Percentiles rank a stretch among this genome's conserved stretches.
phyloP scores from a whole-genome alignment of 352 stramenopile species.

The Pythium periplocum region DNA sequence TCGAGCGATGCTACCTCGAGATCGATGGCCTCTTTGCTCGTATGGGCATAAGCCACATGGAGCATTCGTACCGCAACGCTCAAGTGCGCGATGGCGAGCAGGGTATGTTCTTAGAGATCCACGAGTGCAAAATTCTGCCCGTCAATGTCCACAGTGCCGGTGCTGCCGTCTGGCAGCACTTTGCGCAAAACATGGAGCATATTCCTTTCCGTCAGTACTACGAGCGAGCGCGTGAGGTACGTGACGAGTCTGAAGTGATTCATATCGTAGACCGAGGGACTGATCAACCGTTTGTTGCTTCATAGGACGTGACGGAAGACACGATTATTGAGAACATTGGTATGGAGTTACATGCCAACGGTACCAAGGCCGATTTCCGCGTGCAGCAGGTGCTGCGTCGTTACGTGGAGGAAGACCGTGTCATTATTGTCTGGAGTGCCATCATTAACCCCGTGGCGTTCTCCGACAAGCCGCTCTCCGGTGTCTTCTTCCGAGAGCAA shows the following conservation, averaged over 20 bases:
- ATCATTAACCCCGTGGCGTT: constrained; percentile 58
- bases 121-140: constrained; percentile 21
- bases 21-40: constrained; percentile 16
- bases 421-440: constrained; percentile 50
- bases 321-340: constrained; percentile 60
- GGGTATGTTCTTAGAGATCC: constrained; percentile 21
- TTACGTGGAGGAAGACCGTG: constrained; percentile 39
- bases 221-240: constrained; percentile 16
- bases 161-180: constrained; percentile 19
- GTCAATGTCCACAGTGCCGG: constrained; percentile 14
- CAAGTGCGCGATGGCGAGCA: constrained; percentile 18
- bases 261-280: no score
- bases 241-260: background rate
- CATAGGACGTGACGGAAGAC: constrained; percentile 29
- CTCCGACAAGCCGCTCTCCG: constrained; percentile 31
- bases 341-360: constrained; percentile 43
- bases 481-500: constrained; percentile 55
- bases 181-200: constrained; percentile 19
- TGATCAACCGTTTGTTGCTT: background rate
- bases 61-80: constrained; percentile 18
- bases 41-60: constrained; percentile 12
- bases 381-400: constrained; percentile 48
- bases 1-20: constrained; percentile 22
- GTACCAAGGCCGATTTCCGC: constrained; percentile 37
- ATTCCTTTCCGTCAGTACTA: constrained; percentile 24